These are phyloP conservation scores for Mitragyna speciosa DNA, from an alignment of 257 asterid genomes.

Conservation along the genomic window DNA sequence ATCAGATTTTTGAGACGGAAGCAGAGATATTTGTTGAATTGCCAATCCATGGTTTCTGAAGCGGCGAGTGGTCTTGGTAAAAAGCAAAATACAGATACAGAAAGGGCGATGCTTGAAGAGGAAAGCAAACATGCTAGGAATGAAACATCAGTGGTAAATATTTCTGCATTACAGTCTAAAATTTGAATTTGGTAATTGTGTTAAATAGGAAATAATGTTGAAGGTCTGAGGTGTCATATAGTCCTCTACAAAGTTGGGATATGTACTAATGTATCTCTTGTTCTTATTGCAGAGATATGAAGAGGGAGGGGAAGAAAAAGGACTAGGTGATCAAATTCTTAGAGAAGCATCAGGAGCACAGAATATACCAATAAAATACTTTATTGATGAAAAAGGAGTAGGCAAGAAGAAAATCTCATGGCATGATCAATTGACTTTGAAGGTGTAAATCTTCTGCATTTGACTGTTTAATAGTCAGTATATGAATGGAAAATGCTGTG, in stretches of 20 bases:
- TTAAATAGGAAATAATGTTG: neutral
- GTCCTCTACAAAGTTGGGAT: neutral
- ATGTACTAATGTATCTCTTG: neutral
- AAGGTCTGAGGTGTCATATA: neutral
- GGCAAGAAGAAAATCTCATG: neutral
- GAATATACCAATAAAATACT: neutral
- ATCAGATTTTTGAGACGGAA: slow-evolving; percentile 9
- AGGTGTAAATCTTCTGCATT: neutral
- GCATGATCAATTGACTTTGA: neutral
- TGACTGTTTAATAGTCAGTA: neutral
- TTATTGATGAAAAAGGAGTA: neutral
- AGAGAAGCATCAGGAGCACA: neutral
- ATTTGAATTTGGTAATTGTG: neutral
- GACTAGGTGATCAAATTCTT: neutral
- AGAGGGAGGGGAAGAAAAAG: neutral
- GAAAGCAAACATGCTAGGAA: neutral
- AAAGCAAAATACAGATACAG: neutral
- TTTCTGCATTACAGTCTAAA: neutral
- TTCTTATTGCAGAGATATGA: slow-evolving; percentile 3
- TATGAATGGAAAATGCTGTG: neutral
- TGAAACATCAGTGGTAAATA: neutral
- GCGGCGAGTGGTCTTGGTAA: neutral
- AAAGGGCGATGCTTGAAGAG: neutral
- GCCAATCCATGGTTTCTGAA: neutral
- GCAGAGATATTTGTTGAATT: neutral